Evolutionary conservation across 768 basidiomycete genomes (phyloP), one percentile per base, ranked within the genome.

Genomic region (Tricholoma hemisulphureum): DNA sequence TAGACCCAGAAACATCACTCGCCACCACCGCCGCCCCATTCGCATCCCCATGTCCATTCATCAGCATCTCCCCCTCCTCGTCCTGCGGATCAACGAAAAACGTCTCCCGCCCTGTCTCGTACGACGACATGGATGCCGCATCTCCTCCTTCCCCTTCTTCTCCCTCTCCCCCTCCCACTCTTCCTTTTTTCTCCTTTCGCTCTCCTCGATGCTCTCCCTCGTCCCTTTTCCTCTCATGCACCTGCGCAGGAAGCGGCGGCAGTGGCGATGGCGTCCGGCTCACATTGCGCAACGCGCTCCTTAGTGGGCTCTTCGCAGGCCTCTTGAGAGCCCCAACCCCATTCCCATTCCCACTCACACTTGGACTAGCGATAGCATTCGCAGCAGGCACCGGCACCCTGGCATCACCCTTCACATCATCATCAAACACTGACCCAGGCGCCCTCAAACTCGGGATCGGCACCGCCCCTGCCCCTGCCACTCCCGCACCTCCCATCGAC

Each of bases 91-190:
- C 75, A 24, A n/a, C n/a, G n/a, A 78, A 73, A 43, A 84, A 74
- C 26, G 68, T 73, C 66, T 89, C 89, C 46, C 78, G 77, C 4
- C 79, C 87, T 0, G 89, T 89, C 64, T 83, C 87, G 59, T 87
- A 89, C 45, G 86, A 86, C 20, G 83, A 84, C 3, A 83, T 74
- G 6, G 84, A 85, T 2, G 75, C 77, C 9, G 63, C 73, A 60
- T 81, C 81, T 43, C 73, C 77, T 23, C 67, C 69, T 6, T 65
- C 71, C 6, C 51, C 62, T 8, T 43, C 51, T 11, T 50, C 18
- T 45, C 14, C 51, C 3, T 51, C 13, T 8, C 35, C 37, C 31
- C 28, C 35, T 8, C 20, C 29, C 21, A 29, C 59, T 46, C 61
- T 66, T 29, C 56, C 66, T 49, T 71, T 69, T 45, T 61, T 64